Percentiles rank a stretch among this genome's conserved stretches.
These are phyloP conservation scores for Trypanosoma congolense DNA, from an alignment of 208 protist species.

Conservation along the genomic window DNA sequence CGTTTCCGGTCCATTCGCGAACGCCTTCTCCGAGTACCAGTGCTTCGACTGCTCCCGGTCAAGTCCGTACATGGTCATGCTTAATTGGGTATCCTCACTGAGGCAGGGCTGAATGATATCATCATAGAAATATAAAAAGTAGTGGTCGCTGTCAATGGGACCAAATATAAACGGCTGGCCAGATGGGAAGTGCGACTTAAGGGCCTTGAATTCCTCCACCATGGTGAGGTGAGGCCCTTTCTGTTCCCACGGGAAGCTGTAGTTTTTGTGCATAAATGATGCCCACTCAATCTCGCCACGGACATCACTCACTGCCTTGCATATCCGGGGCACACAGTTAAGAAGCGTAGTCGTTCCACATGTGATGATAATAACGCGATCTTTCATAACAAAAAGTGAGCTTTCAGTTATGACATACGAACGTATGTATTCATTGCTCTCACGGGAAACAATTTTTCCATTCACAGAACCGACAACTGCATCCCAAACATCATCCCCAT, in stretches of 20 bases:
- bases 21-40: conserved; percentile 79
- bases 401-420: conserved; percentile 92
- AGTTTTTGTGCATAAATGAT: conserved; percentile 93
- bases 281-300: conserved; percentile 83
- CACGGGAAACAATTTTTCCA: conserved; percentile 83
- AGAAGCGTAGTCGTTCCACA: conserved; percentile 93
- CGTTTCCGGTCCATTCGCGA: conserved; percentile 62
- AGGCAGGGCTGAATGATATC: conserved; percentile 69
- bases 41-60: conserved; percentile 66
- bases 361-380: conserved; percentile 90
- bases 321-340: conserved; percentile 76
- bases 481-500: conserved; percentile 66
- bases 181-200: conserved; percentile 77
- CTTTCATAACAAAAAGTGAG: conserved; percentile 91
- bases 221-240: conserved; percentile 81
- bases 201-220: conserved; percentile 64
- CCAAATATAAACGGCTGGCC: conserved; percentile 89
- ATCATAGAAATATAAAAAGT: conserved; percentile 90
- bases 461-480: conserved; percentile 68
- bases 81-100: conserved; percentile 75
- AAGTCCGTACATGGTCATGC: conserved; percentile 90
- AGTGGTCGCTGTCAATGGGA: conserved; percentile 88
- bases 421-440: conserved; percentile 79
- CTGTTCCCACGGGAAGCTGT: conserved; percentile 89
- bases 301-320: conserved; percentile 73